Evolutionary conservation across 2,329 filamentous ascomycete genomes (phyloP), one percentile per base, ranked within the genome.

Genomic region (Aspergillus sp.): DNA sequence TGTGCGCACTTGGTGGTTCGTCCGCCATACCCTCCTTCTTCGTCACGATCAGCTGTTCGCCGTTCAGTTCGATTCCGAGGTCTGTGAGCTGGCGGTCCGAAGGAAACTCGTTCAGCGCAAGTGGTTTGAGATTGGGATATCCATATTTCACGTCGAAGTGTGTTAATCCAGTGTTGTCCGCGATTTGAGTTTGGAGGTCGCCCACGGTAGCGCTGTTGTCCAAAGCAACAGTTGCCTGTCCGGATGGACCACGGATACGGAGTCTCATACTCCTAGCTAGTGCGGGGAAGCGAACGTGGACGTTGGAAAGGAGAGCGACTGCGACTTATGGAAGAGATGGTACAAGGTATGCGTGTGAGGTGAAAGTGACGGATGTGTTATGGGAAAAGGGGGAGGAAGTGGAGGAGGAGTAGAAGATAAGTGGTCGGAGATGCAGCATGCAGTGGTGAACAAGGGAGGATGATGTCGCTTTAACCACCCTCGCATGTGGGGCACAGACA

Each of bases 101-200:
- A 17, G 82, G 77, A 25, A 80, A 79, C 38, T 75, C 67, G 34
- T 82, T 78, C 9, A 87, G 75, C 32, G 84, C 78, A 14, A 97
- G 79, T 0, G 84, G 77, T 65, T 87, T 85, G 34, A 71, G 62
- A 20, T 89, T 86, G 1, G 93, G 93, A 63, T 88, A 96, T 32
- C 91, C 91, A 72, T 88, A 90, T 77, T 94, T 96, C 57, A 96
- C 76, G 41, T 88, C 83, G 65, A 93, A 91, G 13, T 78, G 77
- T 5, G 78, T 64, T 14, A 93, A 78, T 4, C 82, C 82, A 1
- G 88, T 89, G 64, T 84, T 82, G 46, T 81, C 74, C 47, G 78
- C 79, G 63, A 79, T 76, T 45, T 72, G 64, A 45, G 54, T 55
- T 38, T 57, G 65, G 2, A 79, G 69, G 29, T 76, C 71, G n/a